Evolutionary conservation across 306 rosid species (phyloP), one percentile per base, ranked within the genome.

Genomic region (Cucurbita argyrosperma): DNA sequence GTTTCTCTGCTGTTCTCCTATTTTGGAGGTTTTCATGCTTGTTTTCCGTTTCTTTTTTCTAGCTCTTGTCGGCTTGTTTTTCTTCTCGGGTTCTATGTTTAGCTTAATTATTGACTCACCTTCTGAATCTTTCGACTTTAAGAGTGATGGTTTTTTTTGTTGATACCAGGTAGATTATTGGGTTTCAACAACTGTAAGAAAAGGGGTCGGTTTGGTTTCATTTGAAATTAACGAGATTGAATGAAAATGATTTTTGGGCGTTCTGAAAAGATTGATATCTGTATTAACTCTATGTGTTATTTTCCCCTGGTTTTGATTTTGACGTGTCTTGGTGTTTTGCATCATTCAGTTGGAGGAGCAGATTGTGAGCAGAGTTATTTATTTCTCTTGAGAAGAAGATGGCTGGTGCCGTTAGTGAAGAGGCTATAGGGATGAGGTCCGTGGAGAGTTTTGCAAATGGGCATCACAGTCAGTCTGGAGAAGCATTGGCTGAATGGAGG

Each of bases 401-500:
- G 99, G 96, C 99, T 71, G 96, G 93, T 84, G 73, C 50, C 78
- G 86, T 62, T 80, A 87, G 84, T 84, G 99, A 89, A 80, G 96
- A 90, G 55, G 82, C 93, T 80, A 89, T 82, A 76, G 88, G 76
- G 81, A 92, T 92, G 74, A 89, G 90, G 84, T 80, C 96, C 19
- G 74, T 10, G 35, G 99, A 91, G 64, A 90, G 88, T 71, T 82
- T 74, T 82, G 85, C 96, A 61, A 86, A 83, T 80, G 97, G 91
- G 82, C 96, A 85, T 76, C 88, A 80, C 38, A 88, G 84, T 80
- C 96, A 84, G 57, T 85, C 96, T 4, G 96, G 96, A 53, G 99
- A 95, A 79, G 88, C 96, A 66, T 85, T 95, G 87, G 93, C 96
- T 0, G 96, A 95, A 82, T 95, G 99, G 97, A 87, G 96, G 76